Evolutionary conservation across 306 rosid species (phyloP).

Genomic region (Geum urbanum): DNA sequence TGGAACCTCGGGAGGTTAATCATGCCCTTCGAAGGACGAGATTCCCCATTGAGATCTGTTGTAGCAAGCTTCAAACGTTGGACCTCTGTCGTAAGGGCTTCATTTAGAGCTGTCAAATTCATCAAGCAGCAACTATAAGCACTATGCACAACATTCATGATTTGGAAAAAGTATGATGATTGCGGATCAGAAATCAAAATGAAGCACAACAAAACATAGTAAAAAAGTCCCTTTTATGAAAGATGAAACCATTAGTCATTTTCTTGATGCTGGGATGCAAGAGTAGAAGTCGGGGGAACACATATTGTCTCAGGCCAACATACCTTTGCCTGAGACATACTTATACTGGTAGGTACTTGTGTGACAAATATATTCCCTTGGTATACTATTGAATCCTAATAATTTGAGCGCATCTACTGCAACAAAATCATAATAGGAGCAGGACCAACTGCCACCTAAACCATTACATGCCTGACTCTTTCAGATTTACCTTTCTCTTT

Average conservation of each 20-base stretch:
- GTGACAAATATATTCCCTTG: background rate
- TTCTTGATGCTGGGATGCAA: no score
- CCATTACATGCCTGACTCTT: background rate
- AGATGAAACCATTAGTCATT: no score
- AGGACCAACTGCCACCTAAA: background rate
- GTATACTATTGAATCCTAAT: background rate
- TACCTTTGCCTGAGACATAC: no score
- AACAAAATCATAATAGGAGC: background rate
- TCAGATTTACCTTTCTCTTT: background rate
- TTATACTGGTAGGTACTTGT: background rate
- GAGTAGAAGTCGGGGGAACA: no score
- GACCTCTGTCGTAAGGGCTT: constrained; percentile 87
- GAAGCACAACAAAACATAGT: background rate
- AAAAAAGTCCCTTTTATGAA: no score
- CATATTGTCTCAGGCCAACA: no score
- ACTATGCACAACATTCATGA: background rate
- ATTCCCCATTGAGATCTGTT: constrained; percentile 57
- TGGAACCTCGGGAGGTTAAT: constrained; percentile 53
- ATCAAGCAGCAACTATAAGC: constrained; percentile 17
- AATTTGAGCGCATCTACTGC: no score
- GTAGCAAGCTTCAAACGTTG: constrained; percentile 82
- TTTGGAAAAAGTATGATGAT: background rate
- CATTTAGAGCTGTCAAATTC: constrained; percentile 67
- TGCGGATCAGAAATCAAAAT: background rate
- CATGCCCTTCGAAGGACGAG: constrained; percentile 54